phyloP scores from a whole-genome alignment of 2,329 filamentous ascomycete species.

The Alternaria brassicae region DNA sequence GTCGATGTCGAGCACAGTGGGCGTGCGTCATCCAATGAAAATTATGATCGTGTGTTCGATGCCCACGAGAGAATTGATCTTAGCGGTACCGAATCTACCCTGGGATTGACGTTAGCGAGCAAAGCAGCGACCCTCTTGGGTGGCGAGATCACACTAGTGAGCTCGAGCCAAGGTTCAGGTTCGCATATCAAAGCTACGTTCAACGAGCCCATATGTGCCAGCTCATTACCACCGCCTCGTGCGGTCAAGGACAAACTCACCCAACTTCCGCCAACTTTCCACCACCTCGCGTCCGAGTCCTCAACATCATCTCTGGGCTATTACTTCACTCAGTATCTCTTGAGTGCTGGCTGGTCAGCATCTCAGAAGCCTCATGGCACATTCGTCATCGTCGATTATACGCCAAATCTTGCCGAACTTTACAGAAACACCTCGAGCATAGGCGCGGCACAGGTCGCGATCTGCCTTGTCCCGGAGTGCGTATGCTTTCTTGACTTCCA shows the following conservation, averaged over 20 bases:
- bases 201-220: slow-evolving; percentile 32
- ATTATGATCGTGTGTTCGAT: slow-evolving; percentile 53
- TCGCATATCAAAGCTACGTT: slow-evolving; percentile 54
- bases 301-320: slow-evolving; percentile 17
- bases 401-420: slow-evolving; percentile 26
- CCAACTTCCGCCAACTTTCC: slow-evolving; percentile 19
- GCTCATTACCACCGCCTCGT: slow-evolving; percentile 24
- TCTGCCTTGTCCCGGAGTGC: slow-evolving; percentile 41
- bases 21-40: slow-evolving; percentile 46
- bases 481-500: slow-evolving; percentile 28
- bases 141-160: slow-evolving; percentile 50
- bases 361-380: slow-evolving; percentile 15
- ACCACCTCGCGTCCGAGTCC: slow-evolving; percentile 18
- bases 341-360: slow-evolving; percentile 18
- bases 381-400: slow-evolving; percentile 38
- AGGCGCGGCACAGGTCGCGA: slow-evolving; percentile 26
- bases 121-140: slow-evolving; percentile 53
- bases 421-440: slow-evolving; percentile 20
- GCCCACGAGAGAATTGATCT: slow-evolving; percentile 54
- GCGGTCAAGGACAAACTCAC: slow-evolving; percentile 9
- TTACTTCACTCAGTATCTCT: slow-evolving; percentile 26
- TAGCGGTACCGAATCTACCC: slow-evolving; percentile 51
- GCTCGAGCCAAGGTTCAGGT: slow-evolving; percentile 46
- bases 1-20: slow-evolving; percentile 57
- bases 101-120: slow-evolving; percentile 54